These are phyloP conservation scores for Stylosanthes scabra DNA, from an alignment of 331 rosid genomes.

Conservation along the genomic window DNA sequence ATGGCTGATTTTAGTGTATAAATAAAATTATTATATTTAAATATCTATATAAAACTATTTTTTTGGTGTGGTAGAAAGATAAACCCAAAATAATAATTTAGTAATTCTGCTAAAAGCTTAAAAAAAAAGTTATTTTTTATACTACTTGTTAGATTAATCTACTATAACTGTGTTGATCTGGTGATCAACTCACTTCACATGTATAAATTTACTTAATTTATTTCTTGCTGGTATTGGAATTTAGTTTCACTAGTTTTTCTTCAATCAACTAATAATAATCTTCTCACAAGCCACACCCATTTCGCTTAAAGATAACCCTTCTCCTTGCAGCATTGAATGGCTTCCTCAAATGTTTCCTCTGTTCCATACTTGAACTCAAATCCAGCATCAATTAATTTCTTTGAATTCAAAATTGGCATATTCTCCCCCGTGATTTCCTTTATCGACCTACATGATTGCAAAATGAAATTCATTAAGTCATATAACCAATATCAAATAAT, in stretches of 20 bases:
- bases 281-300: neutral
- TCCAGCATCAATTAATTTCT: constrained; percentile 67
- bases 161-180: no score
- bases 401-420: constrained; percentile 43
- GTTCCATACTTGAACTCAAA: constrained; percentile 56
- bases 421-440: constrained; percentile 25
- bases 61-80: no score
- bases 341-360: constrained; percentile 57
- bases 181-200: no score
- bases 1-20: no score
- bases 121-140: no score
- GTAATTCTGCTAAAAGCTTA: no score
- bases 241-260: neutral
- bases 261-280: neutral
- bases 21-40: no score
- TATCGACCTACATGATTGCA: constrained; percentile 38
- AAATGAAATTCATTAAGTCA: neutral
- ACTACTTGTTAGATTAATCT: no score
- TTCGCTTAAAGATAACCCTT: constrained; percentile 64
- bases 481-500: neutral
- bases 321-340: constrained; percentile 62
- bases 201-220: no score
- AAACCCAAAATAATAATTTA: no score
- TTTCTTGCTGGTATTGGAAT: no score
- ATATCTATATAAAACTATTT: no score